These are phyloP conservation scores for Volvox africanus DNA, from an alignment of 139 green algal genomes.

Conservation along the genomic window DNA sequence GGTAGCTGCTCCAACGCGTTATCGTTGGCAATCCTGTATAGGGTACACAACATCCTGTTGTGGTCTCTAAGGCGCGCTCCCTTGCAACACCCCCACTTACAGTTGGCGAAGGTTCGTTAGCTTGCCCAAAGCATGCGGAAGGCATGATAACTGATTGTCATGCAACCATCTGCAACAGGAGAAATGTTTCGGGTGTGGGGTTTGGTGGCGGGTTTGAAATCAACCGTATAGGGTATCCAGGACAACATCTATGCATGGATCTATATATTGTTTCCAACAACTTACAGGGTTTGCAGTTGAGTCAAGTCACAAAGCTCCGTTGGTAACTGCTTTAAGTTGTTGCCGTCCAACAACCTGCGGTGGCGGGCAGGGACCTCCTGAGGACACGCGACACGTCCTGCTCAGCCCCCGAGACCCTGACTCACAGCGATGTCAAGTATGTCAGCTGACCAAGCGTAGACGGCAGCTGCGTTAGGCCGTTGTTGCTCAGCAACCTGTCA, in stretches of 20 bases:
- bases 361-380: neutral
- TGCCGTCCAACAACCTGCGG: constrained; percentile 59
- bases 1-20: constrained; percentile 43
- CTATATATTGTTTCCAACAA: neutral
- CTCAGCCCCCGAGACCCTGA: neutral
- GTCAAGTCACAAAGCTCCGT: constrained; percentile 31
- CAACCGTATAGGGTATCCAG: no score
- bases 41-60: no score
- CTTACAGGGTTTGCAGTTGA: constrained; percentile 54
- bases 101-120: constrained; percentile 76
- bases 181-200: neutral
- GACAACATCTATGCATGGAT: no score
- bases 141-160: constrained; percentile 75
- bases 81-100: constrained; percentile 26
- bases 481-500: constrained; percentile 42
- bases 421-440: constrained; percentile 38
- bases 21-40: constrained; percentile 39
- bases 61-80: no score
- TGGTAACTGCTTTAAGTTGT: constrained; percentile 51
- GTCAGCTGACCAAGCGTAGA: neutral
- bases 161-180: constrained; percentile 54
- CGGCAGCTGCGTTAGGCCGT: constrained; percentile 22
- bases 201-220: no score
- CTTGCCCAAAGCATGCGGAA: constrained; percentile 76
- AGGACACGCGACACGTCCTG: neutral